Conservation (phyloP, 495 filamentous ascomycete species). For the Immersiella caudata region DNA sequence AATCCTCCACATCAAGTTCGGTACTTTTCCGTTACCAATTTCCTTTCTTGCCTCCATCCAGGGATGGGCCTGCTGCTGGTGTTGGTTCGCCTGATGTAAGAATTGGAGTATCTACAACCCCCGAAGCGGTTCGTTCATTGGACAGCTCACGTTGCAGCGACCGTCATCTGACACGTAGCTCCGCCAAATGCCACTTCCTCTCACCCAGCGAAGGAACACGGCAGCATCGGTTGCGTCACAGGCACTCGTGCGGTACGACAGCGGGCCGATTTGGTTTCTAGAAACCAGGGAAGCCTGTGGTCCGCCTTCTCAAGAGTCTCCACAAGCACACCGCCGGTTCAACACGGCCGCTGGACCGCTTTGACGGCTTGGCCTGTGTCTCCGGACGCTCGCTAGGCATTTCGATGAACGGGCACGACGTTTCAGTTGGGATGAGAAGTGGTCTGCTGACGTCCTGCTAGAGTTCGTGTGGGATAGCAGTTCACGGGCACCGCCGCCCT, state of each 20-base stretch:
- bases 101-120: background rate
- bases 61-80: constrained; percentile 7
- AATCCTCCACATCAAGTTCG: background rate
- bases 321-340: constrained; percentile 17
- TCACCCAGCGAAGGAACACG: constrained; percentile 1
- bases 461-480: background rate
- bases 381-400: background rate
- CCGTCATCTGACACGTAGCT: constrained; percentile 20
- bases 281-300: constrained; percentile 12
- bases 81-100: background rate
- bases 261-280: constrained; percentile 9
- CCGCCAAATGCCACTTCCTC: background rate
- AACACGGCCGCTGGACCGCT: constrained; percentile 10
- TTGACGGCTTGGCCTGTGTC: constrained; percentile 2
- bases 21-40: background rate
- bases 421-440: constrained; percentile 9
- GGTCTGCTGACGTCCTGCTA: constrained; percentile 18
- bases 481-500: no score
- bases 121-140: background rate
- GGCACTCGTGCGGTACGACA: background rate
- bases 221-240: constrained; percentile 19
- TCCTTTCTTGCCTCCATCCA: background rate
- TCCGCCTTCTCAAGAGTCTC: background rate
- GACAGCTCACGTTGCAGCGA: background rate
- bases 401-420: background rate